These are phyloP conservation scores for Dactylellina sp. DNA, from an alignment of 2,329 filamentous ascomycete species.

Conservation along the genomic window DNA sequence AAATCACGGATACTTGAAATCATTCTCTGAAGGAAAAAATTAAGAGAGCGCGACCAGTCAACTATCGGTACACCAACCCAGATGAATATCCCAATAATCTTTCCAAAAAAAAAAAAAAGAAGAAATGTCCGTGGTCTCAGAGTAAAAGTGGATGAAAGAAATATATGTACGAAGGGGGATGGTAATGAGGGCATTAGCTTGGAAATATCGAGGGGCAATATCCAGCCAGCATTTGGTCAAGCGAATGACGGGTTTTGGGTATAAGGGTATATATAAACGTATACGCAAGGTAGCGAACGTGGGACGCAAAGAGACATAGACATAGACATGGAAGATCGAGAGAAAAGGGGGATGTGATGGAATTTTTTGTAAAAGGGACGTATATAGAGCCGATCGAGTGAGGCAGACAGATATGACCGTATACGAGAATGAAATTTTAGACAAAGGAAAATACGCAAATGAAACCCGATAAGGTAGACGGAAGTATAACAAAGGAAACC, in stretches of 20 bases:
- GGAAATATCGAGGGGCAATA: too few relatives aligned
- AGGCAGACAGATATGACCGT: slow-evolving; percentile 1
- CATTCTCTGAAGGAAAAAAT: too few relatives aligned
- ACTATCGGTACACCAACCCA: too few relatives aligned
- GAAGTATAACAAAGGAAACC: slow-evolving; percentile 23
- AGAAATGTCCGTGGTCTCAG: not conserved
- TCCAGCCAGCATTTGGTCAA: too few relatives aligned
- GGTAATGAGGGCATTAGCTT: too few relatives aligned
- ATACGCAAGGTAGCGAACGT: not conserved
- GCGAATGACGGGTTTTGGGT: not conserved
- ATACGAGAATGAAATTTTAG: not conserved
- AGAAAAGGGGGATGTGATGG: not conserved
- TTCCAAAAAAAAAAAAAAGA: too few relatives aligned
- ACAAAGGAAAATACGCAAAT: not conserved
- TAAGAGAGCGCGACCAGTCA: too few relatives aligned
- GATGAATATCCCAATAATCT: too few relatives aligned
- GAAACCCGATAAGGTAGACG: not conserved
- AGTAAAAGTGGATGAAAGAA: not conserved
- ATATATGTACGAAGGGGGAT: too few relatives aligned
- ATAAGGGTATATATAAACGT: slow-evolving; percentile 10
- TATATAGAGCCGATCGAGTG: not conserved
- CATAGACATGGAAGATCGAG: not conserved
- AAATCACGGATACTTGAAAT: too few relatives aligned
- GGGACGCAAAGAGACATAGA: not conserved
- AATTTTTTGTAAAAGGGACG: slow-evolving; percentile 3